Conservation (phyloP, 129 eudicot species). For the Rutidosis leptorrhynchoides region DNA sequence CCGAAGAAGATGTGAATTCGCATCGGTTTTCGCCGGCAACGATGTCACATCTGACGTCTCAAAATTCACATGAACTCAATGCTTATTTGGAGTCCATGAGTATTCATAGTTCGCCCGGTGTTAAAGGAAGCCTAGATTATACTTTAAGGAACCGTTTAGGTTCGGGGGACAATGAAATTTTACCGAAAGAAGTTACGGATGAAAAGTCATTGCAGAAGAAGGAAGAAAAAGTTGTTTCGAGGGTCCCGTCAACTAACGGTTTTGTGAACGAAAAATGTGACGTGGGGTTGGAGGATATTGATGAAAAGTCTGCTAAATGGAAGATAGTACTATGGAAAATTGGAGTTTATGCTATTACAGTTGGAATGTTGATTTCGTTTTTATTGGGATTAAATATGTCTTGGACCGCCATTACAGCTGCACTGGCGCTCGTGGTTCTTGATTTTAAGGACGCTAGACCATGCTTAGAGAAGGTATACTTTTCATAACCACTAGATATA, state of each 20-base stretch:
- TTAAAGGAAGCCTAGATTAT: conserved; percentile 25
- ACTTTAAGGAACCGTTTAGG: conserved; percentile 48
- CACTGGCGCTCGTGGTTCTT: conserved; percentile 88
- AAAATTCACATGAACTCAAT: conserved; percentile 40
- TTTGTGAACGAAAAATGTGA: too few species aligned
- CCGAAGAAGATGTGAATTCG: conserved; percentile 54
- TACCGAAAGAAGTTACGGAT: conserved; percentile 37
- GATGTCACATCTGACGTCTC: conserved; percentile 63
- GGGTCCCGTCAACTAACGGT: conserved; percentile 31
- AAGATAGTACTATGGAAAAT: conserved; percentile 62
- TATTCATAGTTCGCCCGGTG: conserved; percentile 33
- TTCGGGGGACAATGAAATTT: conserved; percentile 41
- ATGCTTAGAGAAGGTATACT: conserved; percentile 66
- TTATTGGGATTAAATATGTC: conserved; percentile 79
- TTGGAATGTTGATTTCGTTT: conserved; percentile 81
- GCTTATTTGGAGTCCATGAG: conserved; percentile 33
- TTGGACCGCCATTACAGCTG: conserved; percentile 94
- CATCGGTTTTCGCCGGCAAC: conserved; percentile 95
- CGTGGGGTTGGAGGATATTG: conserved; percentile 35
- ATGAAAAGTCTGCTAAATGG: conserved; percentile 47
- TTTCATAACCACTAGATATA: background rate
- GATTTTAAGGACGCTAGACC: conserved; percentile 93
- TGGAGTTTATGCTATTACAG: conserved; percentile 71
- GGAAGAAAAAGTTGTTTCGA: conserved; percentile 35
- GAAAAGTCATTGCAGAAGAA: conserved; percentile 22